Percentiles rank a stretch among this genome's conserved stretches.
Evolutionary conservation across 495 filamentous ascomycete species (phyloP).

Genomic region (Parachaetomium inaequale): DNA sequence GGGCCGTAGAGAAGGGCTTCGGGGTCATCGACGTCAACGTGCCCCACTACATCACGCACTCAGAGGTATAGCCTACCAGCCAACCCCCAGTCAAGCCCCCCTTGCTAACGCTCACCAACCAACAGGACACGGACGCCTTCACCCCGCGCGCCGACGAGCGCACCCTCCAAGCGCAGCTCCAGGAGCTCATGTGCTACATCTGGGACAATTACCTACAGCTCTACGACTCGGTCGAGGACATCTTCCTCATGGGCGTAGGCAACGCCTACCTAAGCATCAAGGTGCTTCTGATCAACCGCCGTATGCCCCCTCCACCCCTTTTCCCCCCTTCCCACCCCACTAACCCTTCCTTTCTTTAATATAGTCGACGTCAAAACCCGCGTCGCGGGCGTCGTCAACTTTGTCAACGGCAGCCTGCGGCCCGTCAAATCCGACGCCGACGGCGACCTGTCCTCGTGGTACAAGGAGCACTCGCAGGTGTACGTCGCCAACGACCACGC

Average conservation of each 20-base stretch:
- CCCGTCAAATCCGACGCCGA: slow-evolving; percentile 64
- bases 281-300: slow-evolving; percentile 63
- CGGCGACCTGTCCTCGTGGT: slow-evolving; percentile 64
- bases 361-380: slow-evolving; percentile 42
- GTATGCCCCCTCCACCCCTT: slow-evolving; percentile 37
- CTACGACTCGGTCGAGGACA: slow-evolving; percentile 56
- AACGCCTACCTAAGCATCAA: slow-evolving; percentile 67
- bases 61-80: slow-evolving; percentile 41
- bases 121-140: slow-evolving; percentile 34
- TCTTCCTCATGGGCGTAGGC: slow-evolving; percentile 83
- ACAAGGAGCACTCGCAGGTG: slow-evolving; percentile 66
- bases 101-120: not conserved
- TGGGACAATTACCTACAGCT: slow-evolving; percentile 98
- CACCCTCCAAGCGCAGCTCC: slow-evolving; percentile 52
- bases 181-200: slow-evolving; percentile 77
- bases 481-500: slow-evolving; percentile 69
- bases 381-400: slow-evolving; percentile 52
- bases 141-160: slow-evolving; percentile 34
- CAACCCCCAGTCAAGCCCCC: too few relatives aligned
- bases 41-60: slow-evolving; percentile 62
- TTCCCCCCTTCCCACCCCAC: not conserved
- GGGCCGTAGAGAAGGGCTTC: slow-evolving; percentile 69
- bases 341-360: not conserved
- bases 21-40: slow-evolving; percentile 88
- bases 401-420: slow-evolving; percentile 61